Base-by-base conservation (phyloP, 331 rosid species). In the Ulmus americana region DNA sequence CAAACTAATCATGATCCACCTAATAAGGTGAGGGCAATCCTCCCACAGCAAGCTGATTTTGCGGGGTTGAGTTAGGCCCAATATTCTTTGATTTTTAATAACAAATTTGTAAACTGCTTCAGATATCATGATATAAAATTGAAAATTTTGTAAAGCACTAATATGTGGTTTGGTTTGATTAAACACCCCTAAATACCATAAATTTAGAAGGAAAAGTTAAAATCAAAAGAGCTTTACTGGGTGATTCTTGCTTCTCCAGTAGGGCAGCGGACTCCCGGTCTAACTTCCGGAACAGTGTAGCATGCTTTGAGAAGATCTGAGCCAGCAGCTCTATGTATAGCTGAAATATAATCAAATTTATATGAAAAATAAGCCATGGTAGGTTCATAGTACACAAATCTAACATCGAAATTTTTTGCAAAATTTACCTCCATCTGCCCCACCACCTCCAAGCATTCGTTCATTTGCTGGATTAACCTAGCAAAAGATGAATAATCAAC, bases 371-470 rank as follows among this genome's bases (percentile, higher is more conserved):
- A 53, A 59, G 15, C 55, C 12, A 70, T n/a, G 8, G 0, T 44
- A 14, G n/a, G 44, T 45, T 16, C n/a, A 15, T 40, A 28, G 11
- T 44, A 57, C 42, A 6, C 57, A 11, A 7, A 11, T 61, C 16
- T 10, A 43, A 4, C 40, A 20, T 10, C 8, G 39, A 0, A 41
- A 42, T 11, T n/a, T 6, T 50, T 11, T 50, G 35, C 2, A 10
- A 22, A 50, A 50, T 6, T 68, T 77, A 91, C 97, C 97, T 83
- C 97, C 97, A 61, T 92, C 96, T 6, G 94, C 97, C 10, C 95
- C 97, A 7, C 89, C 97, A 61, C 96, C 96, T 75, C 97, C 97
- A 51, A 92, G 95, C 97, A 92, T 92, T 73, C 76, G 76, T 80
- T 88, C 88, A 49, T 92, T 86, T 18, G 97, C 97, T 7, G 95